A percentile compares a stretch with the other conserved stretches of the same genome.
phyloP scores from a whole-genome alignment of 148 eudicot genomes.

The Vaccinium myrtillus region DNA sequence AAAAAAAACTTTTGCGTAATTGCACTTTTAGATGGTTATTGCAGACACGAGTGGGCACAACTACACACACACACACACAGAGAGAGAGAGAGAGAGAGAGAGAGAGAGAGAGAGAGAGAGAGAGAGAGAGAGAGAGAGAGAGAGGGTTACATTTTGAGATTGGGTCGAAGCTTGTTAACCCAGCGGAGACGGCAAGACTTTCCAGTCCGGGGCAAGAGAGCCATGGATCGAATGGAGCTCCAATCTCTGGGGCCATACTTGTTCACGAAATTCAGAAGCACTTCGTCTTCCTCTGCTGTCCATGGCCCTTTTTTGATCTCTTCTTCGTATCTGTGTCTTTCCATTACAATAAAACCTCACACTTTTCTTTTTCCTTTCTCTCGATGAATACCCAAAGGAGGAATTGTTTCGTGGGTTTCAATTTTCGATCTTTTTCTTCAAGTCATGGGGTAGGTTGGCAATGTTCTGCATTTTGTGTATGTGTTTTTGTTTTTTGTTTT shows the following conservation, averaged over 20 bases:
- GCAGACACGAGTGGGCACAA: too few relatives aligned
- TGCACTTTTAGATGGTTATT: too few relatives aligned
- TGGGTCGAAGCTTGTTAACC: conserved; percentile 92
- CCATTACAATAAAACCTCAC: neutral
- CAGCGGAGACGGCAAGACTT: conserved; percentile 95
- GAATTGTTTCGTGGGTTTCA: conserved; percentile 9
- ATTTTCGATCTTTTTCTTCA: neutral
- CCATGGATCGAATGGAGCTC: conserved; percentile 99
- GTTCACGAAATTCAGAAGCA: conserved; percentile 59
- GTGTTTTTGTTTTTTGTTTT: neutral
- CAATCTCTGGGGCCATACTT: conserved; percentile 81
- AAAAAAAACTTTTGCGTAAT: too few relatives aligned
- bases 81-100: neutral
- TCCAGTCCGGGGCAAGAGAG: conserved; percentile 77
- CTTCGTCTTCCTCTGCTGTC: conserved; percentile 82
- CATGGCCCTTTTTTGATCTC: conserved; percentile 83
- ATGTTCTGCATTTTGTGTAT: neutral
- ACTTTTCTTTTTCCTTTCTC: neutral
- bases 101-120: neutral
- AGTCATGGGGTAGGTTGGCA: neutral
- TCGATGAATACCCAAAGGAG: neutral
- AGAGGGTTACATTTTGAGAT: conserved; percentile 58
- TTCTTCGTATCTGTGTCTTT: conserved; percentile 5
- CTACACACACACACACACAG: neutral
- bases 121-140: neutral